Evolutionary conservation across 1,139 yeast species (phyloP).

Genomic region (Geotrichum candidum): DNA sequence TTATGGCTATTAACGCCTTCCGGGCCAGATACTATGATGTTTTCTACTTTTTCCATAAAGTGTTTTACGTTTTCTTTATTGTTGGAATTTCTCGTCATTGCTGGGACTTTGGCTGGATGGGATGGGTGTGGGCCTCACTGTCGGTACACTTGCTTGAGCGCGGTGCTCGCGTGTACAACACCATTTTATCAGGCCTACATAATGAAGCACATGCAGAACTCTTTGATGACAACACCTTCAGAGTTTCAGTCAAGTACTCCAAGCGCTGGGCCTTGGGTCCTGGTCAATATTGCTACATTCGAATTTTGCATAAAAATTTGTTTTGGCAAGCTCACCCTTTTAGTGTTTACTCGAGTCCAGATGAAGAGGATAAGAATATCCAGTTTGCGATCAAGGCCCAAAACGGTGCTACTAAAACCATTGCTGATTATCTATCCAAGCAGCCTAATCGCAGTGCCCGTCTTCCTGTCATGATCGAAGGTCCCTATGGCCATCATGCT

Average conservation of each 20-base stretch:
- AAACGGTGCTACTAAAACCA: slow-evolving; percentile 27
- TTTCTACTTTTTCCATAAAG: slow-evolving; percentile 33
- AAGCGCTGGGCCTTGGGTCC: slow-evolving; percentile 43
- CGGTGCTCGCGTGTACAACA: slow-evolving; percentile 33
- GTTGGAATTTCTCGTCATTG: slow-evolving; percentile 39
- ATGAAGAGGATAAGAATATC: slow-evolving; percentile 22
- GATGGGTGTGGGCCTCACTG: slow-evolving; percentile 38
- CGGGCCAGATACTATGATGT: slow-evolving; percentile 40
- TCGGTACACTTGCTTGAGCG: slow-evolving; percentile 40
- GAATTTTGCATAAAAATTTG: slow-evolving; percentile 40
- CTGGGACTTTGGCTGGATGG: slow-evolving; percentile 47
- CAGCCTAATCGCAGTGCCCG: slow-evolving; percentile 18
- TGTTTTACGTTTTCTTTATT: slow-evolving; percentile 40
- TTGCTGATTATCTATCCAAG: slow-evolving; percentile 24
- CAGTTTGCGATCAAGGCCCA: slow-evolving; percentile 34
- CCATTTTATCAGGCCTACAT: slow-evolving; percentile 39
- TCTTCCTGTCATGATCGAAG: slow-evolving; percentile 45
- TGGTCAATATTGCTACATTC: slow-evolving; percentile 56
- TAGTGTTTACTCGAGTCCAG: slow-evolving; percentile 40
- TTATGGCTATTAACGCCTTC: slow-evolving; percentile 19
- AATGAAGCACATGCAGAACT: slow-evolving; percentile 36
- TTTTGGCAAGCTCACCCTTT: slow-evolving; percentile 66
- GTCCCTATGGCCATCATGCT: slow-evolving; percentile 50
- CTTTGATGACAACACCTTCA: slow-evolving; percentile 26
- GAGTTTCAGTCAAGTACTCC: slow-evolving; percentile 28